A percentile compares a stretch with the other conserved stretches of the same genome.
Conservation (phyloP, 2,329 filamentous ascomycete species). For the Penicillium olsonii region DNA sequence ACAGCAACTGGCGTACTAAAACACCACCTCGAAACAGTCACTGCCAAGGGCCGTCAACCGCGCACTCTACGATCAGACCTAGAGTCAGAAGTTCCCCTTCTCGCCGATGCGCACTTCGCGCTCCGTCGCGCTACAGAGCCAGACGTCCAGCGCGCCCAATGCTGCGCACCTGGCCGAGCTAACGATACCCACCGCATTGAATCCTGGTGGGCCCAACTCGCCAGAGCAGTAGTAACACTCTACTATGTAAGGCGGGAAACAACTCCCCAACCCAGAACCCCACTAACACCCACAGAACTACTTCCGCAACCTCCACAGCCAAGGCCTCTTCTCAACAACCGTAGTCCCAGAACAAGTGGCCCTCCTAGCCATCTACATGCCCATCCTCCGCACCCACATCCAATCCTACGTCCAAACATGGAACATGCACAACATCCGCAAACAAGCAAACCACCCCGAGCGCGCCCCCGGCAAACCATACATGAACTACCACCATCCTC, state of each 20-base stretch:
- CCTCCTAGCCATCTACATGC: slow-evolving; percentile 13
- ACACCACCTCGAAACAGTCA: slow-evolving; percentile 14
- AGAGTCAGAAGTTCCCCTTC: slow-evolving; percentile 8
- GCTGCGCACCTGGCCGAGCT: slow-evolving; percentile 10
- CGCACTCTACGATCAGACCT: slow-evolving; percentile 12
- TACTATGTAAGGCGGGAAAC: slow-evolving; percentile 3
- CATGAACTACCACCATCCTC: slow-evolving; percentile 14
- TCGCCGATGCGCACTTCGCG: slow-evolving; percentile 9
- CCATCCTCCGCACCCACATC: slow-evolving; percentile 8
- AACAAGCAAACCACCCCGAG: slow-evolving; percentile 10
- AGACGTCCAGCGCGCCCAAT: slow-evolving; percentile 6
- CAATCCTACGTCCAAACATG: slow-evolving; percentile 9
- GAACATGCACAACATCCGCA: slow-evolving; percentile 15
- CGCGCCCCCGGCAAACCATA: slow-evolving; percentile 7
- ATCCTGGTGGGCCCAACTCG: slow-evolving; percentile 16
- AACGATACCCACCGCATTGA: slow-evolving; percentile 16
- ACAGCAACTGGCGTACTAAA: slow-evolving; percentile 19
- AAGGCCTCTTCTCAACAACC: slow-evolving; percentile 8
- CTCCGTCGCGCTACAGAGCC: slow-evolving; percentile 4
- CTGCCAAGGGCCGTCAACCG: slow-evolving; percentile 9
- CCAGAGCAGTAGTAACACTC: slow-evolving; percentile 4
- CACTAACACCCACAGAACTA: slow-evolving; percentile 7
- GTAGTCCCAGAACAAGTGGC: slow-evolving; percentile 10
- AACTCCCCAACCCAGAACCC: background rate
- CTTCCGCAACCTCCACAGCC: slow-evolving; percentile 8